Conservation (phyloP, 305 asterid genomes). For the Ajuga reptans region DNA sequence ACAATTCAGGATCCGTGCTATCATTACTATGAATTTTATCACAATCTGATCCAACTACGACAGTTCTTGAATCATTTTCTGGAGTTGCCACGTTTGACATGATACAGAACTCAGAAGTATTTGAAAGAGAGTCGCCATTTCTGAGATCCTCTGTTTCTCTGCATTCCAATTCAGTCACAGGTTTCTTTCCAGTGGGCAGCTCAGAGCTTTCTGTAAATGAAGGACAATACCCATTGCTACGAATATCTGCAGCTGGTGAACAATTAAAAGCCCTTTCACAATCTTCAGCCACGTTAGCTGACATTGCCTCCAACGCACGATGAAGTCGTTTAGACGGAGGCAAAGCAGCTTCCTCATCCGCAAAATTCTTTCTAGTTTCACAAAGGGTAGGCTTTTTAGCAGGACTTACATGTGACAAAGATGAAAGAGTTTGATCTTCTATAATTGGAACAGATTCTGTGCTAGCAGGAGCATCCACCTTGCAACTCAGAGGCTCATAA, state of each 20-base stretch:
- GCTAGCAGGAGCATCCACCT: slow-evolving; percentile 41
- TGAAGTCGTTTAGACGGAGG: slow-evolving; percentile 92
- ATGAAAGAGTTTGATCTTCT: slow-evolving; percentile 29
- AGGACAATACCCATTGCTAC: slow-evolving; percentile 35
- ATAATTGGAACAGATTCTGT: slow-evolving; percentile 26
- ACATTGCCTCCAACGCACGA: slow-evolving; percentile 96
- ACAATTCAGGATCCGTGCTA: slow-evolving; percentile 24
- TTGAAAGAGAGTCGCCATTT: slow-evolving; percentile 27
- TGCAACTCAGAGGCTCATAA: slow-evolving; percentile 31
- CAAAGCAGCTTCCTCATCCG: slow-evolving; percentile 77
- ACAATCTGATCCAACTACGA: slow-evolving; percentile 25
- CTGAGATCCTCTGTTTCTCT: slow-evolving; percentile 27
- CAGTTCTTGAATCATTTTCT: slow-evolving; percentile 23
- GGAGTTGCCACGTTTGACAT: slow-evolving; percentile 21
- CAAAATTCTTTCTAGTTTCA: slow-evolving; percentile 48
- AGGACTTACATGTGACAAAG: slow-evolving; percentile 34
- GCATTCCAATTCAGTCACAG: slow-evolving; percentile 32
- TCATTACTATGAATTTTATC: slow-evolving; percentile 23
- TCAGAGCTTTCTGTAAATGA: slow-evolving; percentile 31
- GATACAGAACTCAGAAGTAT: slow-evolving; percentile 28
- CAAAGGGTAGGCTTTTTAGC: slow-evolving; percentile 39
- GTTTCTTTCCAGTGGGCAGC: slow-evolving; percentile 31
- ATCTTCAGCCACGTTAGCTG: slow-evolving; percentile 81
- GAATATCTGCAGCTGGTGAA: slow-evolving; percentile 32
- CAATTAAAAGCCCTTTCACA: slow-evolving; percentile 38